Base-by-base conservation (phyloP, 164 flowering plant species). In the Taxillus chinensis region DNA sequence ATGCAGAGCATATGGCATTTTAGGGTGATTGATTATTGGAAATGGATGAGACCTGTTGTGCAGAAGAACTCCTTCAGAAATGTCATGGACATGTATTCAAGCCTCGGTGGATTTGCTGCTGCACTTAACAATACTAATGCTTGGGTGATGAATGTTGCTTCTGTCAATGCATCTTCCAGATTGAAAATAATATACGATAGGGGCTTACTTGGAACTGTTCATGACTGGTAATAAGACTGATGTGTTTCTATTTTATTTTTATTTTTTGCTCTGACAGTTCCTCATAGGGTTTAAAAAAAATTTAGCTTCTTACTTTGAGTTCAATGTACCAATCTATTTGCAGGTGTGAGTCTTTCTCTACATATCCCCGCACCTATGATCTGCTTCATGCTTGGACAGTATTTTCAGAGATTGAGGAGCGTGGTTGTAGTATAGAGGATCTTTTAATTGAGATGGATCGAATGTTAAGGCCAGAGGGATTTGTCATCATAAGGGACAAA, bases 341-440 rank as follows among this genome's bases (percentile, higher is more conserved):
- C 74, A 92, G 98, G 96, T 92, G 92, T 63, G 89, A 86, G 70
- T 76, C 96, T 57, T 89, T 86, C 65, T 86, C 92, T 3, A 89
- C 96, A 16, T 92, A 92, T 62, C 98, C 98, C 11, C 92, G 96
- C 45, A 87, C 98, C 51, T 92, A 82, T 55, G 96, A 92, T 77
- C 83, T 92, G 60, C 87, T 92, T 64, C 98, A 92, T 71, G 86
- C 95, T 14, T 90, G 95, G 92, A 58, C 45, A 27, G 79, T 86
- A 52, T 76, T 89, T 60, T 83, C 96, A 2, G 81, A 83, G 54
- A 81, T 87, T 12, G 83, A 84, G 60, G 71, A 70, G 41, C 69
- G 71, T 14, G 91, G 86, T 5, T 92, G 96, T 57, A 76, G 95
- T 53, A 49, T 54, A 10, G 96, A 84, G 70, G 96, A 92, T 80